Percentiles rank a stretch among this genome's conserved stretches.
Conservation (phyloP, 208 protist genomes). For the Trichomonas vaginalis region DNA sequence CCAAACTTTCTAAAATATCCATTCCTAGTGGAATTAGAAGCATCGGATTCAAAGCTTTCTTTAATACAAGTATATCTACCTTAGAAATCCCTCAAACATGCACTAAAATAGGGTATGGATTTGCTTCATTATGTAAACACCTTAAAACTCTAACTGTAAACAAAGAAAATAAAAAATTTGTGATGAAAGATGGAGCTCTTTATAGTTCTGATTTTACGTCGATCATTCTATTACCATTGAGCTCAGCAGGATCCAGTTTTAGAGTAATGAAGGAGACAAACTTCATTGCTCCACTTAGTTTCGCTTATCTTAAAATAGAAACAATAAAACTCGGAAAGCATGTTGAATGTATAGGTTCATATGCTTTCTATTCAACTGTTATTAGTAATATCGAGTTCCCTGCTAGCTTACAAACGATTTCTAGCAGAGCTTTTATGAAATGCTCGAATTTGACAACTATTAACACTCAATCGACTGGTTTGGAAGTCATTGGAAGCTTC, state of each 20-base stretch:
- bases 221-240: not conserved
- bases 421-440: not conserved
- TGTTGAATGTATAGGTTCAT: not conserved
- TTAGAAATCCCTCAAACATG: not conserved
- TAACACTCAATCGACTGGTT: not conserved
- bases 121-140: not conserved
- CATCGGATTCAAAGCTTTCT: not conserved
- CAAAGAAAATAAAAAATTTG: not conserved
- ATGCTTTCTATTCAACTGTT: not conserved
- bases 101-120: not conserved
- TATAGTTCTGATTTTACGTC: not conserved
- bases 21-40: not conserved
- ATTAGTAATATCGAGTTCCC: not conserved
- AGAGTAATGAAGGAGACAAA: not conserved
- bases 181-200: not conserved
- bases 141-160: not conserved
- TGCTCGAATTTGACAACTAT: not conserved
- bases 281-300: not conserved
- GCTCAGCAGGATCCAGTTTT: not conserved
- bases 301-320: not conserved
- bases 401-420: not conserved
- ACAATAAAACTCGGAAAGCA: not conserved
- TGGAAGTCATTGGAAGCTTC: not conserved
- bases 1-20: not conserved
- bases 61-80: not conserved